Evolutionary conservation across 192 early-diverging fungal genomes (phyloP).

Genomic region (Coemansia biformis): DNA sequence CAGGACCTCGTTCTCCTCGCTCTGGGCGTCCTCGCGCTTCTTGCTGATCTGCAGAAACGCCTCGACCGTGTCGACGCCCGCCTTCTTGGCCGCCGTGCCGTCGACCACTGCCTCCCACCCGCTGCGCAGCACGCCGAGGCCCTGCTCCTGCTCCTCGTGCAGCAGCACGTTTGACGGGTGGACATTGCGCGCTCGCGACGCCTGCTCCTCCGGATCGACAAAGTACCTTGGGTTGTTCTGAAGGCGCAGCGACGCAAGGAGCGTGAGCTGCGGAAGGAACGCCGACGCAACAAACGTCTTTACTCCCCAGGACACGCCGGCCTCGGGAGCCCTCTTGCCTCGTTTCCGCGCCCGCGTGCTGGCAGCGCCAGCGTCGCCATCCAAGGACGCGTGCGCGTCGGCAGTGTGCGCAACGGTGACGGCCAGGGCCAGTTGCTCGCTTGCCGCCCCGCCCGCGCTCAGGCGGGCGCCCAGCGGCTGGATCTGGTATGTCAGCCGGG

Average conservation of each 20-base stretch:
- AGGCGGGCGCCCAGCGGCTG: conserved; percentile 37
- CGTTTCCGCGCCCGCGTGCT: neutral
- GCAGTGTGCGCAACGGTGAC: conserved; percentile 39
- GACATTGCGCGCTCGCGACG: conserved; percentile 12
- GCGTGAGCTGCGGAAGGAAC: conserved; percentile 41
- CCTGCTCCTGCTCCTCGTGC: conserved; percentile 49
- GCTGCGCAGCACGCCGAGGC: conserved; percentile 47
- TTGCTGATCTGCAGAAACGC: conserved; percentile 17
- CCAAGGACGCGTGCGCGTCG: conserved; percentile 23
- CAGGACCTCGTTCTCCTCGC: conserved; percentile 44
- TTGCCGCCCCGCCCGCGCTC: conserved; percentile 17
- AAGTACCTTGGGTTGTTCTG: conserved; percentile 50
- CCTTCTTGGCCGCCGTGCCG: conserved; percentile 10
- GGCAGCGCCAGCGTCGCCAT: conserved; percentile 3
- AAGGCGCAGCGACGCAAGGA: conserved; percentile 42
- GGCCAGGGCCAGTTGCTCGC: conserved; percentile 42
- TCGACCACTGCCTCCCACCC: conserved; percentile 50
- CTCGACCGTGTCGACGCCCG: conserved; percentile 5
- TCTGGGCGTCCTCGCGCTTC: conserved; percentile 39
- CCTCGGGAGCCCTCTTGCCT: conserved; percentile 1
- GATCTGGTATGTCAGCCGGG: conserved; percentile 42
- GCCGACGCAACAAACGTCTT: conserved; percentile 38
- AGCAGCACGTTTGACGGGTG: conserved; percentile 50
- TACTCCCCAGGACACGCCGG: conserved; percentile 21
- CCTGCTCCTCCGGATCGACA: conserved; percentile 43